A percentile compares a stretch with the other conserved stretches of the same genome.
Evolutionary conservation across 257 asterid species (phyloP).

Genomic region (Solanum stenotomum): DNA sequence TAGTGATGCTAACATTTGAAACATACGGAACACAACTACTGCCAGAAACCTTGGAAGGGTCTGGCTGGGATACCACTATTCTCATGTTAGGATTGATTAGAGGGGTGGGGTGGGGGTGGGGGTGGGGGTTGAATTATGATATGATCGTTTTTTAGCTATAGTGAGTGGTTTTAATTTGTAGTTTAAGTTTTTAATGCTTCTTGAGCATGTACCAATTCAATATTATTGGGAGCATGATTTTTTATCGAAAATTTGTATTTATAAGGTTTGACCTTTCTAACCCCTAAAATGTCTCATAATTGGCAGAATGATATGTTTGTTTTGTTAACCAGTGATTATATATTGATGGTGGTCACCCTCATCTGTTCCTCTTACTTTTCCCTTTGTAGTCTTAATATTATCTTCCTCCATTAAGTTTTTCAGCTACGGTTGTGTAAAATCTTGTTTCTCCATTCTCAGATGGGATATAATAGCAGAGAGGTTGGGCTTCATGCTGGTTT

Average conservation of each 20-base stretch:
- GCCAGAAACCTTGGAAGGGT: not conserved
- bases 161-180: not conserved
- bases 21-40: not conserved
- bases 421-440: not conserved
- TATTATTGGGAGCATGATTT: not conserved
- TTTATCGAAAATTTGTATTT: not conserved
- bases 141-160: not conserved
- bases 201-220: not conserved
- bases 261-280: not conserved
- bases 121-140: not conserved
- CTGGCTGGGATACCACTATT: not conserved
- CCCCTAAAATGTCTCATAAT: not conserved
- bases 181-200: not conserved
- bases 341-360: not conserved
- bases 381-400: not conserved
- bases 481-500: conserved; percentile 96
- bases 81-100: not conserved
- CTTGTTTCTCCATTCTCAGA: conserved; percentile 24
- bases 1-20: not conserved
- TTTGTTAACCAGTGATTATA: not conserved
- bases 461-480: conserved; percentile 99
- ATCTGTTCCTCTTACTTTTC: not conserved
- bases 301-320: not conserved
- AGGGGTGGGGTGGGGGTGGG: not conserved
- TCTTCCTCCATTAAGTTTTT: not conserved